Base-by-base conservation (phyloP, 1,284 basidiomycete genomes). In the Ganoderma lucidum region DNA sequence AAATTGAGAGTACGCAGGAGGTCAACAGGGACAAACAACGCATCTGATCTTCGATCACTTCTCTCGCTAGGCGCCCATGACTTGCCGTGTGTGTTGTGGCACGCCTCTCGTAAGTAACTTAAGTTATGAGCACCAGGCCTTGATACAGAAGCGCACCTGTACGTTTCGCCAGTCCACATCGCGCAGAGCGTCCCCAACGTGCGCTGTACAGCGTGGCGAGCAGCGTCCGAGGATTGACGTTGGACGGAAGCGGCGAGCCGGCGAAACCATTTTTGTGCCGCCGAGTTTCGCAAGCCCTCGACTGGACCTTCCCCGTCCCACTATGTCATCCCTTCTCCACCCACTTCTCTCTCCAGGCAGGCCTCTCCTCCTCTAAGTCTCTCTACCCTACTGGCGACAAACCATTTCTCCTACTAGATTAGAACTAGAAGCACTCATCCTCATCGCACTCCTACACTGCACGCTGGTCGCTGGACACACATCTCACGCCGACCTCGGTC, bases 221-320 rank as follows among this genome's bases (percentile, higher is more conserved):
- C 28, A 42, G 63, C 64, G 64, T 65, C 63, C 63, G 64, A 66
- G 59, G 65, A 62, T 44, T 58, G 35, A 39, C 56, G 10, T 12
- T 6, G 35, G 17, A 37, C 35, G 71, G 53, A 65, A 30, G 62
- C 23, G 55, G 41, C 32, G 51, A 42, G 67, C 66, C 68, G 72
- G 66, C 60, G 66, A 53, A 58, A 62, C 59, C 60, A 59, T 68
- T 68, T 71, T 61, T 53, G 72, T 71, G 72, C 72, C 72, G 72
- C 53, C 62, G 42, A 60, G 62, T 53, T 68, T 71, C 72, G 72
- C 72, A 73, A 73, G 70, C 72, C 72, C 69, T 70, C 58, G 68
- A 15, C 67, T 23, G 42, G 63, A 44, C n/a, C 60, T 51, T 55
- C 62, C 68, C 67, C 66, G 66, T 64, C 65, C 66, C 70, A 66